These are phyloP conservation scores for Prinsepia uniflora DNA, from an alignment of 306 rosid genomes.

Conservation along the genomic window DNA sequence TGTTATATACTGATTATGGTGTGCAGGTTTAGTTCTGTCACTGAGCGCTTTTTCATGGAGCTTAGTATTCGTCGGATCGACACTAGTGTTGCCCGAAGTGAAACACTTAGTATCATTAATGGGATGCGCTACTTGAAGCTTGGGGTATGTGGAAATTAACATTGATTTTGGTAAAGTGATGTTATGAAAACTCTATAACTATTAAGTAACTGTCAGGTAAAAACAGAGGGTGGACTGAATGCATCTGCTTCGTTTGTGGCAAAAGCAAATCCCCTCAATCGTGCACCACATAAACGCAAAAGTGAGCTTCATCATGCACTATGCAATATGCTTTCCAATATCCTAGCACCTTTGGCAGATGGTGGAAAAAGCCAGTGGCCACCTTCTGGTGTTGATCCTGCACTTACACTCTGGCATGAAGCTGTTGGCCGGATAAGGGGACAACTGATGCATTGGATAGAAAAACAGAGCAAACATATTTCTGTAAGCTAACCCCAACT, in stretches of 20 bases:
- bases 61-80: slow-evolving; percentile 88
- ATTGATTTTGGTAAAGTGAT: slow-evolving; percentile 23
- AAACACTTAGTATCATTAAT: slow-evolving; percentile 89
- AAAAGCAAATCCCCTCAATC: slow-evolving; percentile 96
- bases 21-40: slow-evolving; percentile 94
- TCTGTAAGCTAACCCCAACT: slow-evolving; percentile 51
- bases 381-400: slow-evolving; percentile 92
- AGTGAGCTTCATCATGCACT: slow-evolving; percentile 97
- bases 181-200: slow-evolving; percentile 31
- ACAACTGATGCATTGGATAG: slow-evolving; percentile 92
- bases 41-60: slow-evolving; percentile 98
- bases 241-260: slow-evolving; percentile 99
- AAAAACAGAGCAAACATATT: slow-evolving; percentile 95
- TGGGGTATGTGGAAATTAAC: slow-evolving; percentile 62
- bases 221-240: slow-evolving; percentile 96
- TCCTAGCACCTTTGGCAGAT: slow-evolving; percentile 97
- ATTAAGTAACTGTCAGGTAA: slow-evolving; percentile 61
- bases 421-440: slow-evolving; percentile 95
- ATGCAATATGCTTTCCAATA: slow-evolving; percentile 93
- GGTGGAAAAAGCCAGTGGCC: slow-evolving; percentile 99
- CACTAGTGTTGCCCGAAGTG: slow-evolving; percentile 87
- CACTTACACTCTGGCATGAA: slow-evolving; percentile 92
- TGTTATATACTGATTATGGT: not conserved
- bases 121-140: slow-evolving; percentile 99
- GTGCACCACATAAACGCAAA: slow-evolving; percentile 92